Evolutionary conservation across 805 yeast genomes (phyloP).

Genomic region (Kodamaea laetipori): DNA sequence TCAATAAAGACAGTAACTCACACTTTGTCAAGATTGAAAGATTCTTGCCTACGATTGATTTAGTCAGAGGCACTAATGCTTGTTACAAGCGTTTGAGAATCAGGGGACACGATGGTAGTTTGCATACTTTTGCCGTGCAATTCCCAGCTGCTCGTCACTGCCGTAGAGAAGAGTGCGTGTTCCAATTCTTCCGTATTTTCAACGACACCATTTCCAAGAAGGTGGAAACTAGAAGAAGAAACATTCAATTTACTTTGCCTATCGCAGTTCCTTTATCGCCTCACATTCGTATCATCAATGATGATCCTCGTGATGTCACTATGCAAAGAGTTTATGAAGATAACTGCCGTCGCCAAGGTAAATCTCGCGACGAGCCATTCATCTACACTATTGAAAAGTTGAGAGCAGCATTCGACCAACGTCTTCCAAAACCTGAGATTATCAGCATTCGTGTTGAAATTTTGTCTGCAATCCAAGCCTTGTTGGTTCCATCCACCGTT

Average conservation of each 20-base stretch:
- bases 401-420: constrained; percentile 90
- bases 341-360: constrained; percentile 70
- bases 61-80: constrained; percentile 85
- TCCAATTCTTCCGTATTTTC: constrained; percentile 87
- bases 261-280: constrained; percentile 93
- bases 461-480: constrained; percentile 82
- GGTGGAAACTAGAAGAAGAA: constrained; percentile 85
- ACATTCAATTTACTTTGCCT: constrained; percentile 83
- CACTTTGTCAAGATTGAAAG: constrained; percentile 93
- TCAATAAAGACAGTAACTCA: constrained; percentile 83
- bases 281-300: constrained; percentile 85
- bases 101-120: constrained; percentile 90
- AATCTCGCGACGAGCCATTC: constrained; percentile 86
- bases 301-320: constrained; percentile 73
- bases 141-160: constrained; percentile 98
- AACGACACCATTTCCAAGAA: constrained; percentile 77
- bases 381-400: constrained; percentile 82
- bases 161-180: constrained; percentile 91
- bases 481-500: constrained; percentile 82
- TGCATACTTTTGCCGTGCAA: constrained; percentile 93
- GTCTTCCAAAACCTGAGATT: constrained; percentile 90
- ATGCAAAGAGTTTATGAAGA: constrained; percentile 86
- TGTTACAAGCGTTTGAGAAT: constrained; percentile 88
- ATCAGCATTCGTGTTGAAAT: constrained; percentile 89
- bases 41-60: constrained; percentile 83